Evolutionary conservation across 2,329 filamentous ascomycete species (phyloP), one percentile per base, ranked within the genome.

Genomic region (Nemania sp.): DNA sequence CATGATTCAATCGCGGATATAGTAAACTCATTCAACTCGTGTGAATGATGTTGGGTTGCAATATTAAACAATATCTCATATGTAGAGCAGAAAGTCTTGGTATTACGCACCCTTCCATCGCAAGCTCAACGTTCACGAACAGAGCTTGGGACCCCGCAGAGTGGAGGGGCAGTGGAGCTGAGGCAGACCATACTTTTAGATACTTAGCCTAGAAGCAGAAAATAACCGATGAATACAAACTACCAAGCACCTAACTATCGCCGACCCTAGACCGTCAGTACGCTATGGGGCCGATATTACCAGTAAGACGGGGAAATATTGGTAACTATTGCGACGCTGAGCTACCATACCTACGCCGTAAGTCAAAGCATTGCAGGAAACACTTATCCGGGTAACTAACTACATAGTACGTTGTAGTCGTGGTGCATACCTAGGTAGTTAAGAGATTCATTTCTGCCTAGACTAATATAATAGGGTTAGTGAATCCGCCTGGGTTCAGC

Each of bases 141-240:
- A 27, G 26, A 41, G 24, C 49, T 32, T 20, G 3, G 5, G 6
- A 45, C 49, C 59, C 59, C 59, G 59, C 59, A 47, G 8, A n/a
- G 35, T 18, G 6, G 43, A 47, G 43, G 43, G 43, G 18, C 20
- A 47, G 51, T 54, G 59, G 59, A 22, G 59, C n/a, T 38, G 41
- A 54, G 15, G 18, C 24, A 62, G 29, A 54, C 15, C n/a, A 62
- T 32, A 29, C n/a, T n/a, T n/a, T n/a, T n/a, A n/a, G n/a, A n/a
- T n/a, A n/a, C 32, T 35, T 45, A 15, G 51, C 11, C 18, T 13
- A 18, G 35, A 24, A 35, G 26, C 26, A 47, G 38, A 35, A 11
- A 47, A 47, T 35, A 45, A 27, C 51, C 29, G 26, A 26, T 13
- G 43, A 13, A 15, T 53, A 47, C 38, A 6, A 22, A 47, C n/a